Evolutionary conservation across 805 yeast species (phyloP).

Genomic region (Jamesozyma rosinii): DNA sequence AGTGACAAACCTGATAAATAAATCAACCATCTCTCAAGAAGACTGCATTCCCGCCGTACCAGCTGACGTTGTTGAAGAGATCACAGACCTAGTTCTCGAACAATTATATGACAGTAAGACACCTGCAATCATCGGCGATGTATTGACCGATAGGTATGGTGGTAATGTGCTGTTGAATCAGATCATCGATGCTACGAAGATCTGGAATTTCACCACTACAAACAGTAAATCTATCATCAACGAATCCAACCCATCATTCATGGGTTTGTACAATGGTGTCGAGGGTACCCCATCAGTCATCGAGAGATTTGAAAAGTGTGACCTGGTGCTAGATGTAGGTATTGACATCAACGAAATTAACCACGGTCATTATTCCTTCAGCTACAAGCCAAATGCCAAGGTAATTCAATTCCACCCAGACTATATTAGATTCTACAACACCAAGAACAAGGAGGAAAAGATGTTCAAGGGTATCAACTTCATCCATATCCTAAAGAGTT

Average conservation of each 20-base stretch:
- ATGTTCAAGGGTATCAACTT: conserved; percentile 38
- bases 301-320: conserved; percentile 45
- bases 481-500: conserved; percentile 39
- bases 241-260: conserved; percentile 54
- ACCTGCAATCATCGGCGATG: conserved; percentile 67
- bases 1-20: conserved; percentile 11
- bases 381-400: conserved; percentile 34
- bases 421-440: conserved; percentile 40
- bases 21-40: conserved; percentile 11
- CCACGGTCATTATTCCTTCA: conserved; percentile 53
- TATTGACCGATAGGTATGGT: conserved; percentile 54
- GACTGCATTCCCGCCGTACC: conserved; percentile 7
- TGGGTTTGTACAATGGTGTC: conserved; percentile 66
- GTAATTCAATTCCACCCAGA: conserved; percentile 45
- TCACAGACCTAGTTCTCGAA: conserved; percentile 39
- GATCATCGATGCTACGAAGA: conserved; percentile 37
- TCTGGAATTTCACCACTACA: conserved; percentile 51
- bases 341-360: conserved; percentile 58
- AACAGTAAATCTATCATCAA: conserved; percentile 68
- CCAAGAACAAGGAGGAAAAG: conserved; percentile 13
- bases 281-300: conserved; percentile 42
- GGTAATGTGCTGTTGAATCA: conserved; percentile 37
- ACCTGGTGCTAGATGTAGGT: conserved; percentile 65
- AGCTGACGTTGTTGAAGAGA: conserved; percentile 13
- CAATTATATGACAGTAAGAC: conserved; percentile 42